phyloP scores from a whole-genome alignment of 345 rosid species.

The Populus simonii region DNA sequence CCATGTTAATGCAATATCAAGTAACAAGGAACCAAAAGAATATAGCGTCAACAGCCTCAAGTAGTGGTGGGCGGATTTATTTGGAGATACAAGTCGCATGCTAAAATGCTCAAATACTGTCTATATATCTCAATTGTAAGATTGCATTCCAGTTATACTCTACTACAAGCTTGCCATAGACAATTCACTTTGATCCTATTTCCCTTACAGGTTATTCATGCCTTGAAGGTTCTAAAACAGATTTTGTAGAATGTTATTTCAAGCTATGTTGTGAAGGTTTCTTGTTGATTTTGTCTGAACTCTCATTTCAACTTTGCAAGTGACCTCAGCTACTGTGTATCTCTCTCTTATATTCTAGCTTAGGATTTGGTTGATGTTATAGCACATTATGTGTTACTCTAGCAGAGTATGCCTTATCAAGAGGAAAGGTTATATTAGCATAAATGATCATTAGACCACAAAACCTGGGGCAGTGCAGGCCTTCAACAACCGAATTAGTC shows the following conservation, averaged over 20 bases:
- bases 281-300: not conserved
- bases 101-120: not conserved
- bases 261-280: not conserved
- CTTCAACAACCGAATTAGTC: not conserved
- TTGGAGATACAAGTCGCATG: not conserved
- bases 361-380: not conserved
- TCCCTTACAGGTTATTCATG: not conserved
- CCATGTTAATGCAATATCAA: too few species aligned
- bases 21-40: too few species aligned
- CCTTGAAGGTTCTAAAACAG: not conserved
- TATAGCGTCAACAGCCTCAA: too few species aligned
- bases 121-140: not conserved
- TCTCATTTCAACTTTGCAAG: conserved; percentile 1
- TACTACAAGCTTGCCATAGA: not conserved
- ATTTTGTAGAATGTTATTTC: not conserved
- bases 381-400: not conserved
- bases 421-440: not conserved
- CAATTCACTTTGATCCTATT: not conserved
- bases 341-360: not conserved
- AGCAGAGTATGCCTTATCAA: not conserved
- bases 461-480: not conserved
- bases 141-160: not conserved
- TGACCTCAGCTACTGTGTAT: not conserved
- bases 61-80: not conserved
- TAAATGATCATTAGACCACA: not conserved